These are phyloP conservation scores for Grifola frondosa DNA, from an alignment of 1,284 basidiomycete genomes.

Conservation along the genomic window DNA sequence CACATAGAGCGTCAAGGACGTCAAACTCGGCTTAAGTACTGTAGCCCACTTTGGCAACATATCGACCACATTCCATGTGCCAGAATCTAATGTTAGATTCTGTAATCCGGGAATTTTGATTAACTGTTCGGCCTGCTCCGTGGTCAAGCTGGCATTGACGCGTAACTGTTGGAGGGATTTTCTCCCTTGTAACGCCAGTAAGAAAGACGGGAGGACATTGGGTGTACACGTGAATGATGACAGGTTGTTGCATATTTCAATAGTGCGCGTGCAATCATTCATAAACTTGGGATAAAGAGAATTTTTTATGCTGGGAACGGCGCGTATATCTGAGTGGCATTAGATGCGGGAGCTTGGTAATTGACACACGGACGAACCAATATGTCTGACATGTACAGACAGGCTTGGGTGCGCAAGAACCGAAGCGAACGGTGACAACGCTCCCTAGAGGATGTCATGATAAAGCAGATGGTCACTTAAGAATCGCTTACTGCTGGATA, in stretches of 20 bases:
- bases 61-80: slow-evolving; percentile 61
- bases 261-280: slow-evolving; percentile 45
- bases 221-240: slow-evolving; percentile 53
- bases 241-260: slow-evolving; percentile 52
- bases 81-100: slow-evolving; percentile 51
- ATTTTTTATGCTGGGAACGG: slow-evolving; percentile 37
- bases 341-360: neutral
- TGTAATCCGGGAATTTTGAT: slow-evolving; percentile 41
- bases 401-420: slow-evolving; percentile 51
- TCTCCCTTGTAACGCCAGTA: slow-evolving; percentile 46
- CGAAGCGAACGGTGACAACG: slow-evolving; percentile 61
- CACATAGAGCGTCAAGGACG: slow-evolving; percentile 57
- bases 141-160: slow-evolving; percentile 47
- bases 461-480: no score
- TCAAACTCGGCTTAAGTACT: slow-evolving; percentile 42
- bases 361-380: slow-evolving; percentile 42
- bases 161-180: slow-evolving; percentile 46
- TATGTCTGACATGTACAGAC: slow-evolving; percentile 55
- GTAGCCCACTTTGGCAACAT: slow-evolving; percentile 54
- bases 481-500: slow-evolving; percentile 43
- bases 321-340: slow-evolving; percentile 50
- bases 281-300: slow-evolving; percentile 50
- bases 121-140: slow-evolving; percentile 46
- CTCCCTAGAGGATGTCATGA: no score
- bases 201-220: slow-evolving; percentile 46